Base-by-base conservation (phyloP, 257 asterid genomes). In the Paraleonurus japonicus region DNA sequence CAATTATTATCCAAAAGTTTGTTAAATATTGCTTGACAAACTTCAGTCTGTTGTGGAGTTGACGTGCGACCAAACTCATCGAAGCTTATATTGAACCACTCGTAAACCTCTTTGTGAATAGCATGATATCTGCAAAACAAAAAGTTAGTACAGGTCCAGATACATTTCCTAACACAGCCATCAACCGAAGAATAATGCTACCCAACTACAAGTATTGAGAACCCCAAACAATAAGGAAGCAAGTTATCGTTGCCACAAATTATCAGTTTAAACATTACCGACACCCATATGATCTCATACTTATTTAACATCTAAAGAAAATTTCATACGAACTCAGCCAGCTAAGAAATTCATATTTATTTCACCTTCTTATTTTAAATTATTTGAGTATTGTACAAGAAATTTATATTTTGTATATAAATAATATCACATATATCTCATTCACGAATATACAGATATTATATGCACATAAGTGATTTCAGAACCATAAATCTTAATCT, bases 61-160 rank as follows among this genome's bases (percentile, higher is more conserved):
- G 97, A 93, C 4, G 98, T 93, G 51, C 98, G 92, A 12, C 98
- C 97, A 80, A 93, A 93, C 75, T 90, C 90, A 73, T 93, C 97
- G 26, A 92, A 90, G 72, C 88, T 86, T 79, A 93, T 93, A 69
- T 81, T 65, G 71, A 93, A 93, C 98, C 98, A 93, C 24, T 90
- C 54, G 47, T 93, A 93, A 4, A 93, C 95, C 30, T 80, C 90
- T 76, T 79, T 89, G 74, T 90, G 98, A 70, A 93, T 89, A 0
- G 89, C 92, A 79, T 90, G 88, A 61, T 89, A 94, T 82, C 98
- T 93, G 70, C 75, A 76, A 73, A 65, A 39, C 15, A 79, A 50
- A 6, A 13, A 64, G 67, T 53, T 62, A 27, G 45, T 11, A 22
- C 28, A 61, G 53, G 48, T 47, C 39, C 3, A 30, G 27, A 27